These are phyloP conservation scores for Pestalotiopsis fici DNA, from an alignment of 2,329 filamentous ascomycete species.

Conservation along the genomic window DNA sequence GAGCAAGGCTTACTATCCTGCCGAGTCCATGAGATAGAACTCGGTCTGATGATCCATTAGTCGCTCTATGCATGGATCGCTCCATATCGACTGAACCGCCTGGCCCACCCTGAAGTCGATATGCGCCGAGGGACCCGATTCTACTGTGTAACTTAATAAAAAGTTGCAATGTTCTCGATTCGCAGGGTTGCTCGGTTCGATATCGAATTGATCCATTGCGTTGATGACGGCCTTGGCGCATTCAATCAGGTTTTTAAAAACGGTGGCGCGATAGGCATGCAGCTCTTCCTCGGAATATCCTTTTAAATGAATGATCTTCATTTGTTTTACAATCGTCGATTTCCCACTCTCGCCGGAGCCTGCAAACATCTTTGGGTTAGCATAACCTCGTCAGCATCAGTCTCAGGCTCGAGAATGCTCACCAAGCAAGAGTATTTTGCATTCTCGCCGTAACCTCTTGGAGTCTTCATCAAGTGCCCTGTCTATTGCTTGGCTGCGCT, in stretches of 20 bases:
- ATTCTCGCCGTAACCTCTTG: constrained; percentile 89
- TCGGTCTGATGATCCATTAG: constrained; percentile 94
- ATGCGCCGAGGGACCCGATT: constrained; percentile 84
- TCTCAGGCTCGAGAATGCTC: constrained; percentile 26
- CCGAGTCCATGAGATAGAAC: constrained; percentile 99
- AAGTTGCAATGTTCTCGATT: constrained; percentile 78
- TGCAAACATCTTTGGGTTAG: constrained; percentile 35
- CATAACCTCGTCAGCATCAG: constrained; percentile 11
- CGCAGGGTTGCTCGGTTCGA: constrained; percentile 72
- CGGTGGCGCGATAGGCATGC: constrained; percentile 89
- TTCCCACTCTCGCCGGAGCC: constrained; percentile 98
- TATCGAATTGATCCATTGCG: constrained; percentile 89
- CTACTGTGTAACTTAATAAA: constrained; percentile 83
- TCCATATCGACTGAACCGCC: constrained; percentile 87
- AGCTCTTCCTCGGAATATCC: constrained; percentile 95
- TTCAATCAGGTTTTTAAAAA: constrained; percentile 98
- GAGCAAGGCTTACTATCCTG: constrained; percentile 72
- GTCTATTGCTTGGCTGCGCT: constrained; percentile 95
- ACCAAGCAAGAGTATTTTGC: constrained; percentile 97
- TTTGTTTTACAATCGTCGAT: constrained; percentile 99
- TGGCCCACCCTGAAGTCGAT: constrained; percentile 80
- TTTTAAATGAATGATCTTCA: constrained; percentile 99
- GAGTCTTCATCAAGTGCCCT: constrained; percentile 92
- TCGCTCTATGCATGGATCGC: constrained; percentile 78
- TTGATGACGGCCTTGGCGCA: constrained; percentile 92